These are phyloP conservation scores for Quercus alba DNA, from an alignment of 306 rosid genomes.

Conservation along the genomic window DNA sequence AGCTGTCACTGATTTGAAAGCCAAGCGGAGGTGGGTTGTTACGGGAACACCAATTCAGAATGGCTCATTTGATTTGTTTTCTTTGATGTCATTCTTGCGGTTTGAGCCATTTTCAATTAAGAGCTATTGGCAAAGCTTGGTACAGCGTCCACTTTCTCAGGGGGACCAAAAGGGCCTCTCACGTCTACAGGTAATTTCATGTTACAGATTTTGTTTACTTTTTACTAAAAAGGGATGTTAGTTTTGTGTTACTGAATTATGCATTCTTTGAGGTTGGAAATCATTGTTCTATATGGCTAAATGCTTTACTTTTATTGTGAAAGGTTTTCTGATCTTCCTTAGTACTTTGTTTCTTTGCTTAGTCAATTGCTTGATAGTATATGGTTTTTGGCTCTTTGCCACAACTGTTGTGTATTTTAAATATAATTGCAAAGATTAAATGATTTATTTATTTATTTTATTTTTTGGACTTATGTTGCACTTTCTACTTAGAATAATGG, in stretches of 20 bases:
- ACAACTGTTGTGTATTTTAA: not conserved
- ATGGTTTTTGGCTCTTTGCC: not conserved
- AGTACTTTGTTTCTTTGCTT: not conserved
- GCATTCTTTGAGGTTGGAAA: not conserved
- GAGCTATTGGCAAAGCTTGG: conserved; percentile 63
- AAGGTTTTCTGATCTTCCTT: not conserved
- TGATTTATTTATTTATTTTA: not conserved
- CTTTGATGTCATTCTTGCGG: conserved; percentile 70
- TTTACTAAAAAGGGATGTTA: not conserved
- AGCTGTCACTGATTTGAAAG: conserved; percentile 46
- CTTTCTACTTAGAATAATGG: not conserved
- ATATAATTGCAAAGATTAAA: not conserved
- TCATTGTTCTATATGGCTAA: not conserved
- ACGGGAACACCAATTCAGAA: conserved; percentile 81
- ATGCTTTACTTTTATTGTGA: not conserved
- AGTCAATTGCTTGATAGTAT: not conserved
- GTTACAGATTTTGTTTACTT: not conserved
- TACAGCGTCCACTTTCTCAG: conserved; percentile 66
- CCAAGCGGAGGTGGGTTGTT: conserved; percentile 74
- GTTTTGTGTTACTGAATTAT: not conserved
- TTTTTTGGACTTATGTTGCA: not conserved
- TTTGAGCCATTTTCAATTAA: conserved; percentile 73
- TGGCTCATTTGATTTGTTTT: conserved; percentile 67
- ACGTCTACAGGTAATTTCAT: conserved; percentile 68
- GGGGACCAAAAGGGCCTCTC: conserved; percentile 41